A percentile compares a stretch with the other conserved stretches of the same genome.
These are phyloP conservation scores for Capsella bursapastoris DNA, from an alignment of 345 rosid species.

Conservation along the genomic window DNA sequence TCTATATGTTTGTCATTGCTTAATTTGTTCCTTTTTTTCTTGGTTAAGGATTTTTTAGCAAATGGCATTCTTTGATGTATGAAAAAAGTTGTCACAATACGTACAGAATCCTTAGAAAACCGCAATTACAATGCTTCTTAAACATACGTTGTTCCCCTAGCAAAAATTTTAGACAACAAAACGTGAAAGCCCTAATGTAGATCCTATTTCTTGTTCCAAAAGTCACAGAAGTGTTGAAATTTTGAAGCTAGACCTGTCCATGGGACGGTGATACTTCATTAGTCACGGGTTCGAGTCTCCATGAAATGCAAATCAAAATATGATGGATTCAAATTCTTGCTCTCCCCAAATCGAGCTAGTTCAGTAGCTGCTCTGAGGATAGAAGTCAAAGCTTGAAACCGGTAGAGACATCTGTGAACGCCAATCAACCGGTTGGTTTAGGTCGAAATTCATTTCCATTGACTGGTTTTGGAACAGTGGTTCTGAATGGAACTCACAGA, in stretches of 20 bases:
- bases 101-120: not conserved
- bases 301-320: not conserved
- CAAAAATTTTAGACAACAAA: not conserved
- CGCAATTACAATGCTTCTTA: not conserved
- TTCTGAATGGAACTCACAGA: conserved; percentile 48
- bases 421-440: conserved; percentile 43
- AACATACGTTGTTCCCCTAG: not conserved
- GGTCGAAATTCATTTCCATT: conserved; percentile 28
- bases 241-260: not conserved
- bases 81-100: not conserved
- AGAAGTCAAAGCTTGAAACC: conserved; percentile 21
- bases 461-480: conserved; percentile 33
- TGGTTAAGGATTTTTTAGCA: not conserved
- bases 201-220: not conserved
- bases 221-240: not conserved
- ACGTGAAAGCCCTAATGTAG: not conserved
- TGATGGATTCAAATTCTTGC: not conserved
- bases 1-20: not conserved
- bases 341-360: not conserved
- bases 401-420: conserved; percentile 35
- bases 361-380: conserved; percentile 41
- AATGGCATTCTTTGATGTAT: not conserved
- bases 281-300: not conserved
- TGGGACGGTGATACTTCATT: not conserved
- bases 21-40: not conserved